Evolutionary conservation across 169 alveolate genomes (phyloP), one percentile per base, ranked within the genome.

Genomic region (Cryptosporidium bovis): DNA sequence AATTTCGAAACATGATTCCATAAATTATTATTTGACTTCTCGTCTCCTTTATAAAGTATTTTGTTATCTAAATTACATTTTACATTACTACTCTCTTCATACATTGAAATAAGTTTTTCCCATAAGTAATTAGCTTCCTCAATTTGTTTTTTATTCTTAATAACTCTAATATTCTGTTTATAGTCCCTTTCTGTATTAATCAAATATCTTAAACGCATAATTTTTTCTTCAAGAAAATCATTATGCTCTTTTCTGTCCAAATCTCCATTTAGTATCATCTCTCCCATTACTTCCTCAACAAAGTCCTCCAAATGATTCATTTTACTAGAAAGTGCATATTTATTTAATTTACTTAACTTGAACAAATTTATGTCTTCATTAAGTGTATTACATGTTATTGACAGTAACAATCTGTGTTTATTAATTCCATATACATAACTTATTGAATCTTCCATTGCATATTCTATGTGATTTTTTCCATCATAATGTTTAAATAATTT

Each of bases 281-380:
- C 87, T 16, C 87, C 87, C 69, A 77, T 60, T 40, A 77, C 87
- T 27, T 77, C 77, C 29, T 77, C 87, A 3, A 77, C 64, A 48
- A 34, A 77, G 33, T 56, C 64, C 48, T 77, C 87, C 58, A 77
- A 20, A 12, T 77, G 13, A 6, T 40, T 60, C 71, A 77, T 27
- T 24, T 77, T 56, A 18, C 62, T 44, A 7, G 18, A 34, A 16
- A 77, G 50, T 2, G 87, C 71, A 48, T 77, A 77, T 24, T 77
- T 77, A 4, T n/a, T 55, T 33, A 77, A n/a, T 40, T 77, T 56
- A 53, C 15, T 62, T 16, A 77, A 7, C 51, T 66, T 69, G 20
- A 16, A 53, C 4, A 69, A 53, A 7, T 53, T 40, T n/a, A 69
- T 2, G 20, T 77, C 87, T 4, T 62, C 71, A 44, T 36, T 77